Base-by-base conservation (phyloP, 202 grass and related monocot species). In the Hordeum pubiflorum region DNA sequence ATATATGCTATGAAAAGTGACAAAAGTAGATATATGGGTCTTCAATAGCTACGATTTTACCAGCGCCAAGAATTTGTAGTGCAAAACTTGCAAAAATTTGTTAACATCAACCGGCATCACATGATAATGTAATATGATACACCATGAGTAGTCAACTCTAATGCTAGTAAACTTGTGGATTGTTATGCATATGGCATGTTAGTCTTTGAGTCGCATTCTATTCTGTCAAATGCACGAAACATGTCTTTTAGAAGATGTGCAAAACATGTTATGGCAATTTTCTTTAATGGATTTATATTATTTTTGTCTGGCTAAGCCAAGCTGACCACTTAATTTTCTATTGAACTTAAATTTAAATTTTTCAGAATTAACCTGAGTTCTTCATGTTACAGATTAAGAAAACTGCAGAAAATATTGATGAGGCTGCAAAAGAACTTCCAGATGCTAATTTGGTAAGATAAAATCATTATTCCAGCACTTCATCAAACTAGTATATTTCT, bases 401-500 rank as follows among this genome's bases (percentile, higher is more conserved):
- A 86, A 97, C 94, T 60, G 92, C 95, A 84, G 86, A 87, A 20
- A 93, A 94, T 93, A 89, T 98, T 87, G 91, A 93, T 38, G 79
- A 93, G 84, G 95, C 92, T 75, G 80, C 90, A 36, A 98, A 93
- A 63, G 90, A 98, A 86, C 95, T 98, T 79, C 95, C 92, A n/a
- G 95, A 98, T 94, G 95, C 90, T 83, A 94, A 98, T 87, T 86
- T 88, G 90, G 95, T 98, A 85, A 78, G 77, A 50, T 21, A 24
- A 82, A 74, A 69, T 18, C 29, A 72, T 46, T 24, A 84, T 77
- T 72, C 48, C 74, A 84, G 76, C 75, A 71, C 31, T 79, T 80
- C 14, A 61, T 57, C 65, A 56, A 58, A 37, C 17, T 79, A 73
- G 4, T 72, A 64, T 78, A 12, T 69, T 54, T 54, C 5, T 54